These are phyloP conservation scores for Vitellaria paradoxa DNA, from an alignment of 179 eudicot species.

Conservation along the genomic window DNA sequence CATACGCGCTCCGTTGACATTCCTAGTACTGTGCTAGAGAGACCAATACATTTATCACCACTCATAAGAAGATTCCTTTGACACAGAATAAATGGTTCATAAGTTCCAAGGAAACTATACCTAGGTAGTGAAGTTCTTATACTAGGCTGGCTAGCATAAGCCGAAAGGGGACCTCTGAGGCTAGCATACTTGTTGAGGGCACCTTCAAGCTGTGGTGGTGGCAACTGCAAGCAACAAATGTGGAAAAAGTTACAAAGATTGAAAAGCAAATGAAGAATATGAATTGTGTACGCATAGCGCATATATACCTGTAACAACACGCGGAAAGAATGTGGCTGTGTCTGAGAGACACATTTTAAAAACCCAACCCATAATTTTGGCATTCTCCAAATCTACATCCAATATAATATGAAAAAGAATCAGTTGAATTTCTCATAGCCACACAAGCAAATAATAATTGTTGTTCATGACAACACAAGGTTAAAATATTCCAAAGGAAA, in stretches of 20 bases:
- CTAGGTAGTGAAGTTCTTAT: constrained; percentile 62
- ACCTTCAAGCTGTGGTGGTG: constrained; percentile 85
- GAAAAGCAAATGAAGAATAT: background rate
- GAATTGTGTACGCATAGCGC: background rate
- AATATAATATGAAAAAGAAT: constrained; percentile 8
- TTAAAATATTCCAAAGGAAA: background rate
- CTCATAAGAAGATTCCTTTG: background rate
- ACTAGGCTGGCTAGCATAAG: constrained; percentile 71
- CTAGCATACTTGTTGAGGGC: constrained; percentile 76
- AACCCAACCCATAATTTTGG: constrained; percentile 96
- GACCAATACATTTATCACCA: background rate
- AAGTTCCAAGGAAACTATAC: constrained; percentile 31
- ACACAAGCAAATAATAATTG: background rate
- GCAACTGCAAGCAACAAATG: constrained; percentile 57
- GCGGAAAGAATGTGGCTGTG: constrained; percentile 91
- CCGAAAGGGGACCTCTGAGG: constrained; percentile 71
- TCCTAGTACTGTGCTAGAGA: constrained; percentile 4
- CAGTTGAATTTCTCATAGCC: constrained; percentile 8
- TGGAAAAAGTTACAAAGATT: background rate
- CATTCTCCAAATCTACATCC: constrained; percentile 79
- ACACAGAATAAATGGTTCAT: background rate
- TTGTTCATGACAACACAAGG: background rate
- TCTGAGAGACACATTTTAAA: constrained; percentile 89
- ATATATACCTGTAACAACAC: constrained; percentile 71
- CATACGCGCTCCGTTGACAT: too few species aligned